Evolutionary conservation across 805 yeast genomes (phyloP).

Genomic region (Ogataea kodamae): DNA sequence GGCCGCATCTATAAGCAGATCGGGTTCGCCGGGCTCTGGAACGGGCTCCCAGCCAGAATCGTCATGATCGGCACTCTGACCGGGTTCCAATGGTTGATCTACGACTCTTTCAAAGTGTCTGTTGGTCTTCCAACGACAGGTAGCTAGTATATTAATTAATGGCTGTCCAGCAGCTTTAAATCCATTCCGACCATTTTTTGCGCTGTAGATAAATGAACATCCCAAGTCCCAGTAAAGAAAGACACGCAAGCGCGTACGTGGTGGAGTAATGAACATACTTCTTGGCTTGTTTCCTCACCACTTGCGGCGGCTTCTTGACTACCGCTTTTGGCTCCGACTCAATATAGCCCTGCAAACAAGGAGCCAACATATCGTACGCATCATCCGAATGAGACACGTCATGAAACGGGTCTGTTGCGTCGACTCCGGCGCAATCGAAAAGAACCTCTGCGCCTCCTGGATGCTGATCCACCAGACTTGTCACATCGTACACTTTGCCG

Average conservation of each 20-base stretch:
- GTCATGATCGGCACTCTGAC: constrained; percentile 97
- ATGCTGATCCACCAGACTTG: constrained; percentile 54
- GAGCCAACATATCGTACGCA: constrained; percentile 84
- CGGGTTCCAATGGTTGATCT: constrained; percentile 94
- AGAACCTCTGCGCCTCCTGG: constrained; percentile 88
- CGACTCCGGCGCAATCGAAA: constrained; percentile 75
- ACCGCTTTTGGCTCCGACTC: no score
- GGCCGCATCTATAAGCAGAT: constrained; percentile 73
- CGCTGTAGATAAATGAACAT: constrained; percentile 30
- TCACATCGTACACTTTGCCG: constrained; percentile 64
- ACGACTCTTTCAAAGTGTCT: constrained; percentile 93
- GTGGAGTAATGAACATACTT: no score
- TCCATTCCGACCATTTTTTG: constrained; percentile 29
- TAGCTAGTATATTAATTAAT: constrained; percentile 12
- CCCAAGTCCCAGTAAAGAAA: constrained; percentile 27
- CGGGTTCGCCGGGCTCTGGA: constrained; percentile 92
- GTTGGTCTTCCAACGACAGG: constrained; percentile 96
- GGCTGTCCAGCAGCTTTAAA: constrained; percentile 6
- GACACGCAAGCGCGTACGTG: constrained; percentile 16
- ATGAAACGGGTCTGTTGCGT: constrained; percentile 64
- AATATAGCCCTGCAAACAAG: constrained; percentile 76
- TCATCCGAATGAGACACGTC: constrained; percentile 76
- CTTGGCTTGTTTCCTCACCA: no score
- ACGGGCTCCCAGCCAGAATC: constrained; percentile 90
- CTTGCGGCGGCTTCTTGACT: no score